These are phyloP conservation scores for Saccharomyces pastorianus DNA, from an alignment of 1,139 yeast genomes.

Conservation along the genomic window DNA sequence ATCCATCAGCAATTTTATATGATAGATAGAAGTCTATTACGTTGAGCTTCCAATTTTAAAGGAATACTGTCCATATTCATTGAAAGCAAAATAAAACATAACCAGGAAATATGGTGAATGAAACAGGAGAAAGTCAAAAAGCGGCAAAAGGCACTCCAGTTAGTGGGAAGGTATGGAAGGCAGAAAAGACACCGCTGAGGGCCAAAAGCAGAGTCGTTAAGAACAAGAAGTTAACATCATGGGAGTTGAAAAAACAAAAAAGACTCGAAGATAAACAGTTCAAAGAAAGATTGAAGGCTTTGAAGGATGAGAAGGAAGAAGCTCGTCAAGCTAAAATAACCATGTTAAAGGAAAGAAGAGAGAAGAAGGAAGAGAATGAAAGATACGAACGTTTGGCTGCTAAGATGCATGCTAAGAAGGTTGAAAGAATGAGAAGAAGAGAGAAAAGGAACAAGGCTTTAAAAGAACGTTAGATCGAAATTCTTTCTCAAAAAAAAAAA, in stretches of 20 bases:
- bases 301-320: conserved; percentile 56
- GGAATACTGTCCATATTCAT: neutral
- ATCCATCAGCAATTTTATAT: conserved; percentile 1
- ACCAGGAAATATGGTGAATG: neutral
- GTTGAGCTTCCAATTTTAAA: neutral
- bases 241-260: conserved; percentile 35
- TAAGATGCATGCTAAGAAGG: conserved; percentile 71
- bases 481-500: neutral
- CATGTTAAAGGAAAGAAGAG: conserved; percentile 55
- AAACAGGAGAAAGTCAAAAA: conserved; percentile 5
- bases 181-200: conserved; percentile 42
- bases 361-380: conserved; percentile 64
- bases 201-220: conserved; percentile 33
- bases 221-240: conserved; percentile 30
- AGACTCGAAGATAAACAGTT: conserved; percentile 36
- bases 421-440: conserved; percentile 68
- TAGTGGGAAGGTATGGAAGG: conserved; percentile 52
- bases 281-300: conserved; percentile 40
- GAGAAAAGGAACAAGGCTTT: conserved; percentile 76
- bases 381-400: conserved; percentile 62
- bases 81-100: neutral
- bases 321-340: conserved; percentile 44
- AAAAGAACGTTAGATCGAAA: conserved; percentile 46
- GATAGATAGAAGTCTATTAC: conserved; percentile 4
- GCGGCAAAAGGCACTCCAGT: conserved; percentile 38